Evolutionary conservation across 1,284 basidiomycete genomes (phyloP).

Genomic region (Cryptococcus depauperatus): DNA sequence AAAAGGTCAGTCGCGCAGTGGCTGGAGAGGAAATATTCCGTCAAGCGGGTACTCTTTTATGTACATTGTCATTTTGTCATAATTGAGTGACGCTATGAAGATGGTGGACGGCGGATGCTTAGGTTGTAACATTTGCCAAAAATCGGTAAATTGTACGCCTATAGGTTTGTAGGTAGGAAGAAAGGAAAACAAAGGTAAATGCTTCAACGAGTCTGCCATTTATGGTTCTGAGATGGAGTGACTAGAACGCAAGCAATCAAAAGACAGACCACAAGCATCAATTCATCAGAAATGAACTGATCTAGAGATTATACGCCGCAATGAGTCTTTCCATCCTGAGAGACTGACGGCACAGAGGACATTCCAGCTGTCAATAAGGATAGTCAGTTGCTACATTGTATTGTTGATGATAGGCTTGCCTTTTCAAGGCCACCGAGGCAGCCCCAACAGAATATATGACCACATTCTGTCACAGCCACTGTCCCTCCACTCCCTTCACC

Average conservation of each 20-base stretch:
- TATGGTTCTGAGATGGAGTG: neutral
- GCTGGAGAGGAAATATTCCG: neutral
- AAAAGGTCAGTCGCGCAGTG: conserved; percentile 4
- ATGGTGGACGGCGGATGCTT: neutral
- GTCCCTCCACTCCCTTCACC: conserved; percentile 45
- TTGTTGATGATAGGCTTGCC: conserved; percentile 38
- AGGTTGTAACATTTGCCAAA: neutral
- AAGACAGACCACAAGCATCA: neutral
- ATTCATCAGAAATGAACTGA: too few species aligned
- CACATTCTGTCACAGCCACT: conserved; percentile 77
- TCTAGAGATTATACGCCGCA: conserved; percentile 73
- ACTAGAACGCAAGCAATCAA: neutral
- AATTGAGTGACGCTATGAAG: neutral
- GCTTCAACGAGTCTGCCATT: too few species aligned
- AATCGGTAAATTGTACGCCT: neutral
- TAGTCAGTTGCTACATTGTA: neutral
- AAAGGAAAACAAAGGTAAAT: too few species aligned
- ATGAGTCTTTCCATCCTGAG: conserved; percentile 63
- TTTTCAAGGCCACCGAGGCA: conserved; percentile 94
- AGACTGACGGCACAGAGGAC: conserved; percentile 75
- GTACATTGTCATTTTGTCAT: too few species aligned
- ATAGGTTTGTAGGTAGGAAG: too few species aligned
- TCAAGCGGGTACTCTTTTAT: too few species aligned
- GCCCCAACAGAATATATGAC: conserved; percentile 88
- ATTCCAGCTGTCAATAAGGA: conserved; percentile 56